These are phyloP conservation scores for Stygiomarasmius scandens DNA, from an alignment of 1,284 basidiomycete genomes.

Conservation along the genomic window DNA sequence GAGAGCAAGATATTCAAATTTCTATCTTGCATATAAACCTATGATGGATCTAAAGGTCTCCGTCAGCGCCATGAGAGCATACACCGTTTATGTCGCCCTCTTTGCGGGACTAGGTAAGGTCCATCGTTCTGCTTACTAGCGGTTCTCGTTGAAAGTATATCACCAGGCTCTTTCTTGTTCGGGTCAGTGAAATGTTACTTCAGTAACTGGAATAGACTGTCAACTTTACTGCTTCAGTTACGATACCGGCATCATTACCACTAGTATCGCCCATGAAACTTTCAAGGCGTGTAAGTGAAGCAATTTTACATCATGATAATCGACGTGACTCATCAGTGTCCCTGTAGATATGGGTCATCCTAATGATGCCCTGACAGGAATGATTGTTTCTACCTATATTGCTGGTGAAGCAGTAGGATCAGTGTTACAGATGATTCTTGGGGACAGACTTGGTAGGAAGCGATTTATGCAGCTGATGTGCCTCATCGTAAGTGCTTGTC, in stretches of 20 bases:
- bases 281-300: constrained; percentile 19
- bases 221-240: constrained; percentile 5
- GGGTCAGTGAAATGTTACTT: constrained; percentile 4
- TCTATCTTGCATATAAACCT: neutral
- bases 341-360: constrained; percentile 20
- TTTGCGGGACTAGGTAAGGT: constrained; percentile 9
- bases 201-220: too few species aligned
- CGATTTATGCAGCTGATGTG: constrained; percentile 17
- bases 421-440: constrained; percentile 18
- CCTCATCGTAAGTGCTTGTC: constrained; percentile 17
- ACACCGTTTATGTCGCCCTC: constrained; percentile 6
- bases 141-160: neutral
- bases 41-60: neutral
- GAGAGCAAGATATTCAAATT: neutral
- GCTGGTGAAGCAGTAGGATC: constrained; percentile 23
- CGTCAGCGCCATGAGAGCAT: neutral
- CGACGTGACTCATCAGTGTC: neutral
- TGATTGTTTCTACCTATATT: constrained; percentile 21
- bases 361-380: constrained; percentile 15
- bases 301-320: neutral
- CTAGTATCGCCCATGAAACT: constrained; percentile 21
- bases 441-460: constrained; percentile 21
- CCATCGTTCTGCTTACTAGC: neutral
- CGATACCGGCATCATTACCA: constrained; percentile 22
- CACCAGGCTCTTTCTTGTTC: constrained; percentile 19